Conservation (phyloP, 139 green algal genomes). For the Spirogloea muscicola region DNA sequence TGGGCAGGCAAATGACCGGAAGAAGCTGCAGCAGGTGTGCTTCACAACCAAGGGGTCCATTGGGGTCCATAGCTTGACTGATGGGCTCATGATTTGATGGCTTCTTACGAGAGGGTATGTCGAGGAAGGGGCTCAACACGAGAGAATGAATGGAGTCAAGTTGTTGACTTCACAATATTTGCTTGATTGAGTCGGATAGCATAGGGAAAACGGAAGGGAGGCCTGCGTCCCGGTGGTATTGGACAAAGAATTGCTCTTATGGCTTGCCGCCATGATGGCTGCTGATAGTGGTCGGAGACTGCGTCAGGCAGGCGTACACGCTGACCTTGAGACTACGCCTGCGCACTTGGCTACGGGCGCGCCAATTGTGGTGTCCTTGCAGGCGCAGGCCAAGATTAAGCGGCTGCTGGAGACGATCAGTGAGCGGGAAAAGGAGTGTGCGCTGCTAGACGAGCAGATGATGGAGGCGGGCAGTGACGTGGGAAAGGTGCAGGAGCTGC, state of each 20-base stretch:
- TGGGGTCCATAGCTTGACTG: background rate
- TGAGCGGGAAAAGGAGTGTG: slow-evolving; percentile 13
- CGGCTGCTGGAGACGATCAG: background rate
- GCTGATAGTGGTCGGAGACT: no score
- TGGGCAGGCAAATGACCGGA: no score
- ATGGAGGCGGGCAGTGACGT: slow-evolving; percentile 16
- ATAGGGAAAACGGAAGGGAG: background rate
- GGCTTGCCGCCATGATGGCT: background rate
- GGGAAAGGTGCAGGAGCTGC: slow-evolving; percentile 9
- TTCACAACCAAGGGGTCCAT: background rate
- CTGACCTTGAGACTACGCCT: no score
- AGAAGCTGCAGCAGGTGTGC: slow-evolving; percentile 21
- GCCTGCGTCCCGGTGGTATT: background rate
- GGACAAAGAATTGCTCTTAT: background rate
- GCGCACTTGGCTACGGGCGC: background rate
- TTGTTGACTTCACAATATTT: no score
- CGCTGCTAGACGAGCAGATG: slow-evolving; percentile 6
- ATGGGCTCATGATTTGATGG: background rate
- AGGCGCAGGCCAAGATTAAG: slow-evolving; percentile 5
- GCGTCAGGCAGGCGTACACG: no score
- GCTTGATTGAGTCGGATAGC: no score
- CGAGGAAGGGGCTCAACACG: no score
- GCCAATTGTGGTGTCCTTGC: background rate
- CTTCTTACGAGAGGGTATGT: no score
- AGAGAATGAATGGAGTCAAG: no score